Conservation (phyloP, 768 basidiomycete genomes). For the Pluteus cervinus region DNA sequence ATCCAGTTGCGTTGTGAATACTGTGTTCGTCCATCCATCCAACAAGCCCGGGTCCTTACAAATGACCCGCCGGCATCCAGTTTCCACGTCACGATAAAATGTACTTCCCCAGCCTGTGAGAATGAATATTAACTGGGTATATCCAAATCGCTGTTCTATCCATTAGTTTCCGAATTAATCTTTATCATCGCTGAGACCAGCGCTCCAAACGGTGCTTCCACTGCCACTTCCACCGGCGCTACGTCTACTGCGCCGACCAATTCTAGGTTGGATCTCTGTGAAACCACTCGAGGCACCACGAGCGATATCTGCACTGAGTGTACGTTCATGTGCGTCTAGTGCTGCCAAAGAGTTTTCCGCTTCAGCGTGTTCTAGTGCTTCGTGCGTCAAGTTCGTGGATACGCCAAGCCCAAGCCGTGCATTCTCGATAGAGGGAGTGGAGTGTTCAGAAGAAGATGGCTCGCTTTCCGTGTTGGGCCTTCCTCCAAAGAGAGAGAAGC, state of each 20-base stretch:
- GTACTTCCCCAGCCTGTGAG: no score
- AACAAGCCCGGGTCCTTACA: no score
- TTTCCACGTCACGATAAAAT: no score
- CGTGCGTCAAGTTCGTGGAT: slow-evolving; percentile 54
- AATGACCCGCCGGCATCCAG: no score
- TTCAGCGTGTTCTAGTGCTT: slow-evolving; percentile 73
- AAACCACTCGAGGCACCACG: slow-evolving; percentile 71
- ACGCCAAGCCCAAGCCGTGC: slow-evolving; percentile 22
- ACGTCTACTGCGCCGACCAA: slow-evolving; percentile 53
- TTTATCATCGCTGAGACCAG: slow-evolving; percentile 66
- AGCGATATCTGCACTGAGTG: slow-evolving; percentile 66
- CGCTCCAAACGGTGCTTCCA: slow-evolving; percentile 83
- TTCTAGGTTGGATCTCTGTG: slow-evolving; percentile 62
- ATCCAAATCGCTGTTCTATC: no score
- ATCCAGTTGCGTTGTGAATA: no score
- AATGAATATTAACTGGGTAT: background rate
- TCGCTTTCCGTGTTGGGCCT: slow-evolving; percentile 31
- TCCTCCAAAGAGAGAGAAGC: slow-evolving; percentile 74
- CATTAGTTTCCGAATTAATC: no score
- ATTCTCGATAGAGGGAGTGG: slow-evolving; percentile 27
- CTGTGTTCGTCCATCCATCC: no score
- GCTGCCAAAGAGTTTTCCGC: slow-evolving; percentile 70
- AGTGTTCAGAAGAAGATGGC: slow-evolving; percentile 43
- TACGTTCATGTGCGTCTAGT: slow-evolving; percentile 75
- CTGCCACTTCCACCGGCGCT: slow-evolving; percentile 63